Conservation (phyloP, 75 land plant genomes). For the Cryptomeria japonica region DNA sequence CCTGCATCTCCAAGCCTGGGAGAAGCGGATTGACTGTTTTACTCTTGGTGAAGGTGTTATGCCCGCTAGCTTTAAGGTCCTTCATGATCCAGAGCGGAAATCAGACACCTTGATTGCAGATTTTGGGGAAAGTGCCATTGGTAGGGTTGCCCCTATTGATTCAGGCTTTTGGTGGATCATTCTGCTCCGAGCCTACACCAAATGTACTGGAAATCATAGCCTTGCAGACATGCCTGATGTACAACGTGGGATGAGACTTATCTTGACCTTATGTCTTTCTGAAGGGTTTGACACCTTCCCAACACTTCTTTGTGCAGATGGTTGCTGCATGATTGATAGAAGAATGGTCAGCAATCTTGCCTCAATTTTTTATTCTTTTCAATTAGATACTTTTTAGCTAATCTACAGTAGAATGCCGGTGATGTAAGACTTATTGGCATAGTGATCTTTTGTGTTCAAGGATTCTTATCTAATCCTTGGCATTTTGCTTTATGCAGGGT, state of each 20-base stretch:
- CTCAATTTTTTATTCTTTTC: not conserved
- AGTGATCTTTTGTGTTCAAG: not conserved
- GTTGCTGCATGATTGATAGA: conserved; percentile 92
- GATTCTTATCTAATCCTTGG: not conserved
- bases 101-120: conserved; percentile 71
- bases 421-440: not conserved
- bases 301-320: conserved; percentile 91
- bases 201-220: conserved; percentile 69
- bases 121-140: conserved; percentile 86
- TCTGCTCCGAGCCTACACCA: conserved; percentile 80
- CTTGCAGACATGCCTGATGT: conserved; percentile 68
- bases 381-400: not conserved
- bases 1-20: conserved; percentile 72
- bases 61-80: conserved; percentile 93
- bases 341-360: conserved; percentile 62
- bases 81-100: conserved; percentile 57
- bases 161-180: conserved; percentile 97
- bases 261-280: conserved; percentile 67
- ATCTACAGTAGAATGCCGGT: not conserved
- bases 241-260: conserved; percentile 81
- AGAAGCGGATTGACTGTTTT: conserved; percentile 75
- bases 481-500: conserved; percentile 51
- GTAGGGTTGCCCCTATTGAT: conserved; percentile 88
- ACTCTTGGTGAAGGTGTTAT: conserved; percentile 87
- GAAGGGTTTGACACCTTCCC: conserved; percentile 97